Evolutionary conservation across 2,329 filamentous ascomycete species (phyloP), one percentile per base, ranked within the genome.

Genomic region (Alternaria burnsii): DNA sequence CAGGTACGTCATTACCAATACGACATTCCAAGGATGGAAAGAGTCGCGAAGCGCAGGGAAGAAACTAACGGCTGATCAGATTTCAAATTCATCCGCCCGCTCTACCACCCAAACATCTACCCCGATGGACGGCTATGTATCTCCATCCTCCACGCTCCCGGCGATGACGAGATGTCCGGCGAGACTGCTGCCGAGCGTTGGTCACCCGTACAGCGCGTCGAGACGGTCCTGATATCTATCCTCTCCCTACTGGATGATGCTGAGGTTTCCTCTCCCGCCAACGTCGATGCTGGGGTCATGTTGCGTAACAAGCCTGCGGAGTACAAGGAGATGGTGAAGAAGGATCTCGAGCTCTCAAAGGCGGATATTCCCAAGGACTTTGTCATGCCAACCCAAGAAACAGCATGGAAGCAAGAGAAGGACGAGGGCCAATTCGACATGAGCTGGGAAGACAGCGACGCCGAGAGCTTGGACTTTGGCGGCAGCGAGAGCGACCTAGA

Each of bases 31-130:
- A 20, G 42, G 32, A 20, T 18, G 44, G 52, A 59, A 48, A 12
- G 38, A 34, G 58, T 41, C 44, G 41, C 32, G 24, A 20, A 28
- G 46, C 43, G 26, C 41, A 34, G 28, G 11, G 34, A 16, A 42
- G 14, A 40, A 26, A 54, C 63, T 71, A 58, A 71, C 46, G 28
- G 11, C 11, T 8, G 30, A 3, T 10, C 67, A 84, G 91, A 90
- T 57, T 98, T 99, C 84, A 89, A 90, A 66, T 98, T 99, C 81
- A 78, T 88, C 18, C 86, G 85, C 34, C 88, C 91, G 16, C 89
- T 98, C 64, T 93, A 88, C 81, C 94, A 99, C 78, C 94, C 94
- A 3, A 99, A 99, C 78, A 89, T 99, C 73, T 98, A 98, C 81
- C 82, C 88, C 6, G 92, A 97, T 77, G 94, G 94, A 71, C 90